Evolutionary conservation across 129 eudicot genomes (phyloP).

Genomic region (Pittosporum tobira): DNA sequence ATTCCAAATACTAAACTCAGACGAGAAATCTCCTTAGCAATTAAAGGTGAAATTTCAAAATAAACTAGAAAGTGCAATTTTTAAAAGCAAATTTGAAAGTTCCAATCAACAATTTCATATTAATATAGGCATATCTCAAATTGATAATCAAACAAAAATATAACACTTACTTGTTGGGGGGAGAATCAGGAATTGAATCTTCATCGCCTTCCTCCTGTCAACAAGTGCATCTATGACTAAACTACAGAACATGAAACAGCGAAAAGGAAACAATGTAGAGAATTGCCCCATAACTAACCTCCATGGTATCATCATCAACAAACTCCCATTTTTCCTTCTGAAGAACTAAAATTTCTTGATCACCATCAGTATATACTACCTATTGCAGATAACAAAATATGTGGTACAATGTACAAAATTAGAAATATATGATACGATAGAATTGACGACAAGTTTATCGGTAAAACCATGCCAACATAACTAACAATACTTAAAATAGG

Average conservation of each 20-base stretch:
- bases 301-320: constrained; percentile 23
- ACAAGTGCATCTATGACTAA: constrained; percentile 18
- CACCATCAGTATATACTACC: constrained; percentile 77
- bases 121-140: not conserved
- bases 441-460: not conserved
- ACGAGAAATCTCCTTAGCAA: too few species aligned
- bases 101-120: not conserved
- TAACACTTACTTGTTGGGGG: constrained; percentile 59
- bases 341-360: constrained; percentile 45
- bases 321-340: constrained; percentile 51
- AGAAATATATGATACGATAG: not conserved
- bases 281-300: constrained; percentile 35
- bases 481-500: not conserved
- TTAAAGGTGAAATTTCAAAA: too few species aligned
- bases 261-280: not conserved
- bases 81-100: not conserved
- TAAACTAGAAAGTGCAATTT: too few species aligned
- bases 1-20: too few species aligned
- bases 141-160: constrained; percentile 5
- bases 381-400: constrained; percentile 9
- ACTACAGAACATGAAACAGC: not conserved
- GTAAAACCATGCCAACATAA: not conserved
- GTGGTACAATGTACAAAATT: not conserved
- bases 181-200: constrained; percentile 38
- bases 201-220: constrained; percentile 42